Percentiles rank a stretch among this genome's conserved stretches.
Conservation (phyloP, 163 green algal genomes). For the Scenedesmus sp. region DNA sequence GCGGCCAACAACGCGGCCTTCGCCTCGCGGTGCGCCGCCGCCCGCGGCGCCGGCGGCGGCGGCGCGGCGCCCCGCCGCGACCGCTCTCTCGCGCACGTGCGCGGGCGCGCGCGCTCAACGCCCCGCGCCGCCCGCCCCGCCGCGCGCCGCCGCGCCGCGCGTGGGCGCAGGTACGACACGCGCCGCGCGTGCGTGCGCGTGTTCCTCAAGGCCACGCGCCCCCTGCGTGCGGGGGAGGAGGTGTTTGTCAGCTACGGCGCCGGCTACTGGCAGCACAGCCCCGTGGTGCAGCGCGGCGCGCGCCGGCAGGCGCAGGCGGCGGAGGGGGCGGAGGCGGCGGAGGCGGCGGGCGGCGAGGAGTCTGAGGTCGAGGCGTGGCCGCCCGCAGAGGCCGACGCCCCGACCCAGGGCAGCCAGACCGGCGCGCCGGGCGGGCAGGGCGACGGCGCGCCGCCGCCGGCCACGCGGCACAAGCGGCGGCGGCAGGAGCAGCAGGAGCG, state of each 20-base stretch:
- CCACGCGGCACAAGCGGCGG: no score
- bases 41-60: no score
- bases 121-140: neutral
- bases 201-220: conserved; percentile 19
- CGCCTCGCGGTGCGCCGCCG: conserved; percentile 14
- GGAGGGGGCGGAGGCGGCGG: no score
- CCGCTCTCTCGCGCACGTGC: neutral
- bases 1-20: conserved; percentile 31
- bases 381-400: no score
- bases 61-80: neutral
- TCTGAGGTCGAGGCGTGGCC: no score
- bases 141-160: neutral
- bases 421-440: no score
- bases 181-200: conserved; percentile 19
- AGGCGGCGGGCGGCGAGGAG: no score
- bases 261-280: conserved; percentile 5
- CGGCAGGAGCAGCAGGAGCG: no score
- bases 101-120: neutral
- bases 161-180: conserved; percentile 42
- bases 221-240: conserved; percentile 10
- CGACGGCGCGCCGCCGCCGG: no score
- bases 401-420: no score
- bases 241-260: conserved; percentile 40
- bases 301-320: no score
- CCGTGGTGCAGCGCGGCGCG: no score